Conservation (phyloP, 345 rosid genomes). For the Gossypium turneri region DNA sequence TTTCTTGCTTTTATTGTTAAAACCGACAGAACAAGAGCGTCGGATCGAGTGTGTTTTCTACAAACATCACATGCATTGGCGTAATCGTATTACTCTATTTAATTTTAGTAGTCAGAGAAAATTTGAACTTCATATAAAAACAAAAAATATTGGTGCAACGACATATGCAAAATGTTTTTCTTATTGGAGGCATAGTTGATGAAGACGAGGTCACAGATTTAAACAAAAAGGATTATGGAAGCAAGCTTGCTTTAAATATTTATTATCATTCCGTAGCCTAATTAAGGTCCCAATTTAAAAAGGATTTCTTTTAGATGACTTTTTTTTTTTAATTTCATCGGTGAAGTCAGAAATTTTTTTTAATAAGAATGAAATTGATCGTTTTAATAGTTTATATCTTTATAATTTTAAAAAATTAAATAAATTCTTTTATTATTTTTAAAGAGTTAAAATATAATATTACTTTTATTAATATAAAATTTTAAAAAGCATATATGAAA, state of each 20-base stretch:
- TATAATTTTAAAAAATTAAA: too few relatives aligned
- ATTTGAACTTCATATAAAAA: background rate
- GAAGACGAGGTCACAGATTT: background rate
- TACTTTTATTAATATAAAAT: too few relatives aligned
- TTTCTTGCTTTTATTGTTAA: background rate
- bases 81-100: background rate
- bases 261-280: too few relatives aligned
- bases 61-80: background rate
- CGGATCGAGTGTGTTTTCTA: background rate
- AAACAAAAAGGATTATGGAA: background rate
- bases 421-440: too few relatives aligned
- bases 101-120: background rate
- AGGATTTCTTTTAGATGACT: too few relatives aligned
- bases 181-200: background rate
- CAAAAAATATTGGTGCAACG: background rate
- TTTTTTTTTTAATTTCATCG: too few relatives aligned
- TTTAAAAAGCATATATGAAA: too few relatives aligned
- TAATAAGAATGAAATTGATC: rapidly evolving
- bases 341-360: too few relatives aligned
- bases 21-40: background rate
- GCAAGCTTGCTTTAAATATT: background rate
- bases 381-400: too few relatives aligned
- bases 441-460: too few relatives aligned
- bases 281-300: too few relatives aligned
- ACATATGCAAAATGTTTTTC: background rate